phyloP scores from a whole-genome alignment of 352 stramenopile species.

The Pythium diclinum region DNA sequence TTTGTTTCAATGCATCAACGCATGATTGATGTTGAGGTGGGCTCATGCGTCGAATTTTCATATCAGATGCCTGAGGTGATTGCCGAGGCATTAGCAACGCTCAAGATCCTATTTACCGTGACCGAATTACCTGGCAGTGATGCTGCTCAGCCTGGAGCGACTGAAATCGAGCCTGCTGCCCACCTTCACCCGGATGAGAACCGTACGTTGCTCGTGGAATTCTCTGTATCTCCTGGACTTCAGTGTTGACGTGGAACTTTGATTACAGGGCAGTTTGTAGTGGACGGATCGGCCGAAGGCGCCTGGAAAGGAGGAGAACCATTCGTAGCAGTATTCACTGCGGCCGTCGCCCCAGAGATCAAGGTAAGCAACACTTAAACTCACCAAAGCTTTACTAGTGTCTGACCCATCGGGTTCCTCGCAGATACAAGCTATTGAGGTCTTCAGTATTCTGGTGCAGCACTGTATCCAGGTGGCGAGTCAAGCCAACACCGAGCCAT shows the following conservation, averaged over 20 bases:
- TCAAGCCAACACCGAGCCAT: not conserved
- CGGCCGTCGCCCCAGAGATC: slow-evolving; percentile 18
- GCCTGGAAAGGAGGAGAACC: slow-evolving; percentile 50
- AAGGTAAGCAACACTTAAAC: slow-evolving; percentile 12
- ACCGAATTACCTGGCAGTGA: not conserved
- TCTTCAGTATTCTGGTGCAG: slow-evolving; percentile 30
- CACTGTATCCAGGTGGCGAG: slow-evolving; percentile 10
- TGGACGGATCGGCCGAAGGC: slow-evolving; percentile 30
- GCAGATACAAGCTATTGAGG: slow-evolving; percentile 23
- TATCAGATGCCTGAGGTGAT: slow-evolving; percentile 26
- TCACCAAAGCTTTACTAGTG: not conserved
- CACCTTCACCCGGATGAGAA: slow-evolving; percentile 40
- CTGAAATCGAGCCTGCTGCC: not conserved
- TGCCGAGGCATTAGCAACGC: slow-evolving; percentile 18
- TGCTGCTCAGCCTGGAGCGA: not conserved
- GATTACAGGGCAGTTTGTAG: slow-evolving; percentile 38
- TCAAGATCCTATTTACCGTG: slow-evolving; percentile 21
- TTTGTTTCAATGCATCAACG: slow-evolving; percentile 13
- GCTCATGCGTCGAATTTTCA: not conserved
- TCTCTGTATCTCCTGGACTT: not conserved
- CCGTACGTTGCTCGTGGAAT: slow-evolving; percentile 23
- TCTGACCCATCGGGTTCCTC: not conserved
- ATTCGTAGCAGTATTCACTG: slow-evolving; percentile 37
- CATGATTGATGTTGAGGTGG: not conserved
- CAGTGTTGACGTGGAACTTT: not conserved